Evolutionary conservation across 2,329 filamentous ascomycete genomes (phyloP).

Genomic region (Penicillium sp.): DNA sequence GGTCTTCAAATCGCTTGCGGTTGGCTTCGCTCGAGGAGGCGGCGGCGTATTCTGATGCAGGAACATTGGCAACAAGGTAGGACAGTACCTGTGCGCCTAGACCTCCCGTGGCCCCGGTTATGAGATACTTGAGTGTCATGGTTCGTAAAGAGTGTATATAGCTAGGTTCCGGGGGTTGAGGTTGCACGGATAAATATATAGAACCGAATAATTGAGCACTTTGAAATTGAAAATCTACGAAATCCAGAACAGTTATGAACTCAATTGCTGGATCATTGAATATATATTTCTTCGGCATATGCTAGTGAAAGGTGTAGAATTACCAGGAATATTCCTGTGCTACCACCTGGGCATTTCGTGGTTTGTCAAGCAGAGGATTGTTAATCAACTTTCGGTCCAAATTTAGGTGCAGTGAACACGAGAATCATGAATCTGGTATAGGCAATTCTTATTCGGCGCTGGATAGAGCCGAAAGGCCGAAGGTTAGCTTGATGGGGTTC

Average conservation of each 20-base stretch:
- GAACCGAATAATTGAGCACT: neutral
- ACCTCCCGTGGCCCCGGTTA: constrained; percentile 40
- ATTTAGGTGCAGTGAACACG: neutral
- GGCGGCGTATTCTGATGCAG: constrained; percentile 49
- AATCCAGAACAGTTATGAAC: neutral
- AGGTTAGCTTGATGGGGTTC: neutral
- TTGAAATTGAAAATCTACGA: neutral
- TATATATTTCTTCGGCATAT: no score
- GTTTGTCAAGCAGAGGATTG: neutral
- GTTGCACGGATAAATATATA: neutral
- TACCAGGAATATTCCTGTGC: neutral
- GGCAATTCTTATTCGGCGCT: neutral
- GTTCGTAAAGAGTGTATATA: neutral
- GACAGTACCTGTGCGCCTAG: constrained; percentile 36
- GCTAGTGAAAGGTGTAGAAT: neutral
- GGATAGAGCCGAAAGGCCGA: neutral
- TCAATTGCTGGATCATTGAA: no score
- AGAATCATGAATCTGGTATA: neutral
- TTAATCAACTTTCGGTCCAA: neutral
- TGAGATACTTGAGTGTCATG: constrained; percentile 40
- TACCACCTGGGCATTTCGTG: neutral
- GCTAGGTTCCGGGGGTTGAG: no score
- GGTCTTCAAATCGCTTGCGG: constrained; percentile 38
- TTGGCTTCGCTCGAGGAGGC: constrained; percentile 50
- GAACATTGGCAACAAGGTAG: constrained; percentile 36